Conservation (phyloP, 768 basidiomycete species). For the Mycena kentingensis region DNA sequence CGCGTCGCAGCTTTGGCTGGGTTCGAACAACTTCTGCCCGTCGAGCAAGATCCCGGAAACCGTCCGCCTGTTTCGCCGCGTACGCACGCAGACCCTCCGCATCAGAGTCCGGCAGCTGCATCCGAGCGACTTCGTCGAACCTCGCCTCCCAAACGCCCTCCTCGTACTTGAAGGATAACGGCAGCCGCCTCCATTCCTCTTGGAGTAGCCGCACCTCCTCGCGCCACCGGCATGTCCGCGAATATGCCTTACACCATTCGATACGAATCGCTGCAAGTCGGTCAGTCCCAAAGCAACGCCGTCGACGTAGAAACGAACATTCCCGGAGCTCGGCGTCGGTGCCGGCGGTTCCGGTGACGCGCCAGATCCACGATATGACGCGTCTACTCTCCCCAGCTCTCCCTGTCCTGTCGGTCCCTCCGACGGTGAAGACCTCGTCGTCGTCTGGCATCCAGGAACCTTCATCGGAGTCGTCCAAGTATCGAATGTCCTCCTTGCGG, state of each 20-base stretch:
- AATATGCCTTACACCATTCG: conserved; percentile 15
- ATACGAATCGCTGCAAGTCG: conserved; percentile 5
- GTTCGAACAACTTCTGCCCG: background rate
- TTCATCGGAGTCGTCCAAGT: conserved; percentile 8
- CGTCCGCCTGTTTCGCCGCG: conserved; percentile 1
- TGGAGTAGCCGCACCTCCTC: conserved; percentile 12
- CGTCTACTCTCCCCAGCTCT: background rate
- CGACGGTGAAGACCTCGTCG: background rate
- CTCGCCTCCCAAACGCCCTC: background rate
- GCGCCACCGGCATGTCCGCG: background rate
- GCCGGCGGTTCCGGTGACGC: background rate
- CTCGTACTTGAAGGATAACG: background rate
- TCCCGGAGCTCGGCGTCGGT: background rate
- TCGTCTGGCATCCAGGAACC: background rate
- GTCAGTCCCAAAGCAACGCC: too few species aligned
- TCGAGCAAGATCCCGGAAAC: background rate
- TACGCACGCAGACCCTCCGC: conserved; percentile 1
- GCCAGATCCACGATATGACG: conserved; percentile 3
- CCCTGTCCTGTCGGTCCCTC: background rate
- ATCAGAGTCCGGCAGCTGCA: background rate
- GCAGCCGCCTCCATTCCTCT: conserved; percentile 2
- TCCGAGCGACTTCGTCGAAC: background rate
- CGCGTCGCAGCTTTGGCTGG: background rate
- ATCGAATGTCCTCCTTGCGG: conserved; percentile 7
- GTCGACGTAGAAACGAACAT: background rate